Percentiles rank a stretch among this genome's conserved stretches.
phyloP scores from a whole-genome alignment of 2,329 filamentous ascomycete genomes.

The Stylonectria norvegica region DNA sequence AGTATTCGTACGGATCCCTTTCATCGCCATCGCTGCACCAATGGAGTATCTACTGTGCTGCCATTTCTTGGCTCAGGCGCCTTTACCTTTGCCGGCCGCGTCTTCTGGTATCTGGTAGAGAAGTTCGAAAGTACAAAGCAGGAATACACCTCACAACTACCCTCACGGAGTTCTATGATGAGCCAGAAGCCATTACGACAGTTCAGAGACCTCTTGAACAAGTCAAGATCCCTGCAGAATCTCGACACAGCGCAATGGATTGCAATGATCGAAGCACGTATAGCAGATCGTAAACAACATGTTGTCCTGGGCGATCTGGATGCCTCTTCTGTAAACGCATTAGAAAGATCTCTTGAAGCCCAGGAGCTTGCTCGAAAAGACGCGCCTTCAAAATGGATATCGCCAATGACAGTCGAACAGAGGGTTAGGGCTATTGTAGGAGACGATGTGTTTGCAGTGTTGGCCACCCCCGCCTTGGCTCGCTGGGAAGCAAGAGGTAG shows the following conservation, averaged over 20 bases:
- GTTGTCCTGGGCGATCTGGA: neutral
- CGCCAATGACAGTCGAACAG: conserved; percentile 3
- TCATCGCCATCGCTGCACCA: conserved; percentile 14
- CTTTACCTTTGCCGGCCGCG: conserved; percentile 23
- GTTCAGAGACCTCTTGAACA: conserved; percentile 8
- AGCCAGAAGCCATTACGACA: neutral
- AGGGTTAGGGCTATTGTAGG: conserved; percentile 7
- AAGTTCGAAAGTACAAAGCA: conserved; percentile 18
- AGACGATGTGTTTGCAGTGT: conserved; percentile 9
- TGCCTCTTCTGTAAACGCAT: neutral
- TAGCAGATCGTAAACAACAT: neutral
- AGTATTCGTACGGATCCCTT: conserved; percentile 10
- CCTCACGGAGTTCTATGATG: neutral
- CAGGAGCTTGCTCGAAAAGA: neutral
- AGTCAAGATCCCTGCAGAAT: conserved; percentile 4
- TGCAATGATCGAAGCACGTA: conserved; percentile 22
- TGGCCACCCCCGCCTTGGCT: conserved; percentile 6
- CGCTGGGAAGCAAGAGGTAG: conserved; percentile 1
- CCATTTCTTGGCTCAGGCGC: conserved; percentile 25
- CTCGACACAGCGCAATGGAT: conserved; percentile 4
- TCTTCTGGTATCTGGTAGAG: conserved; percentile 27
- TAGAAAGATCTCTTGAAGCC: too few relatives aligned
- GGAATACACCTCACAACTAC: conserved; percentile 2
- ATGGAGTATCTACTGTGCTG: conserved; percentile 18
- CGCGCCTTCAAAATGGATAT: conserved; percentile 1